These are phyloP conservation scores for Metschnikowia sp. DNA, from an alignment of 805 yeast genomes.

Conservation along the genomic window DNA sequence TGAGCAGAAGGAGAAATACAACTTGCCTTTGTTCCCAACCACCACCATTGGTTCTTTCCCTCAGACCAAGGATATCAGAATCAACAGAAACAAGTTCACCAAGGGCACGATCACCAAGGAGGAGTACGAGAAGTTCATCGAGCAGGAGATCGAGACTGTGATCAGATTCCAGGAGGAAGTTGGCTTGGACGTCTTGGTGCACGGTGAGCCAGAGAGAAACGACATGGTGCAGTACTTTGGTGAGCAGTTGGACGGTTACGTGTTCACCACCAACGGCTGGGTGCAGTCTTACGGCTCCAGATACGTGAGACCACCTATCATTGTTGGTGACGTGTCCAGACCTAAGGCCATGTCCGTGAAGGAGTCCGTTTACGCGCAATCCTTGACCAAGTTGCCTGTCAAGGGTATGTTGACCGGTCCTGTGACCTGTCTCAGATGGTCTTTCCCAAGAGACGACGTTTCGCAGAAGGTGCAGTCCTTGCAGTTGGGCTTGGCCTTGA, in stretches of 20 bases:
- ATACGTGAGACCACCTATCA: conserved; percentile 99
- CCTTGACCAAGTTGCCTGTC: conserved; percentile 91
- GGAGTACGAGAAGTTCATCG: conserved; percentile 94
- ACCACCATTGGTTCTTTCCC: conserved; percentile 99
- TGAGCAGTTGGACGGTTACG: conserved; percentile 97
- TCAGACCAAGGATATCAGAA: conserved; percentile 98
- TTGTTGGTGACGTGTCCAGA: conserved; percentile 98
- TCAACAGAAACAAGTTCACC: conserved; percentile 96
- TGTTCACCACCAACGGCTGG: conserved; percentile 99
- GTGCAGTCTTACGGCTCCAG: conserved; percentile 99
- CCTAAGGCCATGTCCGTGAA: conserved; percentile 98
- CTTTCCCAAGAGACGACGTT: conserved; percentile 99
- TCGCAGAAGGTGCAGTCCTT: conserved; percentile 89
- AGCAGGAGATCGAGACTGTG: conserved; percentile 92
- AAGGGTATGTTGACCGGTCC: conserved; percentile 99
- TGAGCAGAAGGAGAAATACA: conserved; percentile 81
- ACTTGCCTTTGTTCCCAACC: conserved; percentile 98
- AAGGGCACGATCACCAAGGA: conserved; percentile 95
- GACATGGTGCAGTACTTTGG: conserved; percentile 99
- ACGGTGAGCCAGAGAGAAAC: conserved; percentile 99
- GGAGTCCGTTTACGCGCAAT: conserved; percentile 99
- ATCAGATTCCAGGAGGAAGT: conserved; percentile 99
- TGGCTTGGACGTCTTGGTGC: conserved; percentile 96
- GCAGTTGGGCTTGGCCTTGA: conserved; percentile 95
- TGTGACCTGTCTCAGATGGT: conserved; percentile 99